These are phyloP conservation scores for Polyrhizophydium stewartii DNA, from an alignment of 371 early-diverging fungal genomes.

Conservation along the genomic window DNA sequence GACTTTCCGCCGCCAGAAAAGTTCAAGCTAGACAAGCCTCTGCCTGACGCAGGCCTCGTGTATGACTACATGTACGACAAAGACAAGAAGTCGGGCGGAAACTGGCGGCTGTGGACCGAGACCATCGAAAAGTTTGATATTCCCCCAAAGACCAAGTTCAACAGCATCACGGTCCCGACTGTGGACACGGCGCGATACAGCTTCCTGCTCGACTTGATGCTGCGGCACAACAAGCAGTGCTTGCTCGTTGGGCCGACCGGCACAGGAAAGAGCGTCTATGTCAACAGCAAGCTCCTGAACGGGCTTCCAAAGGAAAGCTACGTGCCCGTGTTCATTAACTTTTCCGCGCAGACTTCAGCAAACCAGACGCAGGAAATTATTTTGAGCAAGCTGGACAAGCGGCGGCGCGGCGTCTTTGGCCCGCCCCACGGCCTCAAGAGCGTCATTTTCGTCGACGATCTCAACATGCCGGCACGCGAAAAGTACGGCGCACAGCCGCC, in stretches of 20 bases:
- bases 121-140: constrained; percentile 47
- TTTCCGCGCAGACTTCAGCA: constrained; percentile 55
- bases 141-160: constrained; percentile 44
- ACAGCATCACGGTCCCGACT: constrained; percentile 51
- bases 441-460: constrained; percentile 55
- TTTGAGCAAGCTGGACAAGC: constrained; percentile 48
- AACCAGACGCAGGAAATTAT: constrained; percentile 55
- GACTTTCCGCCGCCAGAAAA: constrained; percentile 32
- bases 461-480: constrained; percentile 58
- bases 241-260: constrained; percentile 57
- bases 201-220: constrained; percentile 42
- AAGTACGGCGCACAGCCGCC: constrained; percentile 58
- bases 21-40: constrained; percentile 43
- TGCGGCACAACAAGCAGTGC: constrained; percentile 44
- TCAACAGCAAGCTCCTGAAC: constrained; percentile 50
- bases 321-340: constrained; percentile 52
- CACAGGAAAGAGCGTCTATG: constrained; percentile 46
- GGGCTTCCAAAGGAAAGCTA: constrained; percentile 39
- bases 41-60: constrained; percentile 36
- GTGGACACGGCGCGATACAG: constrained; percentile 50
- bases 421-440: constrained; percentile 45
- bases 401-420: constrained; percentile 49
- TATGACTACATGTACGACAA: constrained; percentile 54
- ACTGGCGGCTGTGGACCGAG: constrained; percentile 50
- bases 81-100: constrained; percentile 47